Evolutionary conservation across 2,329 filamentous ascomycete species (phyloP).

Genomic region (Hypoxylon sp.): DNA sequence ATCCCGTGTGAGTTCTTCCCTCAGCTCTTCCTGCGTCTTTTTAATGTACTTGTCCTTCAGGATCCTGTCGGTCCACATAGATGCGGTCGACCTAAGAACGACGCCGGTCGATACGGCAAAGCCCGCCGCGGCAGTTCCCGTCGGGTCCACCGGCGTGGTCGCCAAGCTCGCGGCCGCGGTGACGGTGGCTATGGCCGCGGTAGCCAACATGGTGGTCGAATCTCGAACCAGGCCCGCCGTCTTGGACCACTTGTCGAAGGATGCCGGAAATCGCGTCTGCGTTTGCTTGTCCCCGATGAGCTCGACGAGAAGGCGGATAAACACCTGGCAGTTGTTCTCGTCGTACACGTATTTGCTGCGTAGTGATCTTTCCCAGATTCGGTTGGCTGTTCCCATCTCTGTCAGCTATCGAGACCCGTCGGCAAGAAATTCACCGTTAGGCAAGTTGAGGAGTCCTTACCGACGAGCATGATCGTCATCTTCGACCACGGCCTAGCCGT

Average conservation of each 20-base stretch:
- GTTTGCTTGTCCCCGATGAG: not conserved
- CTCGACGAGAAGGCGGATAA: not conserved
- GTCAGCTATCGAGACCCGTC: not conserved
- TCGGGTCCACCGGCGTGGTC: not conserved
- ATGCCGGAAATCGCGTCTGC: not conserved
- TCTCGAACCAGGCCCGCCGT: not conserved
- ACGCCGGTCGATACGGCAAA: not conserved
- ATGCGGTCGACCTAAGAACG: not conserved
- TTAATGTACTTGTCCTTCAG: not conserved
- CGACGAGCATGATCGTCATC: not conserved
- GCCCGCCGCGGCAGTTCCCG: not conserved
- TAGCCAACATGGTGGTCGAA: not conserved
- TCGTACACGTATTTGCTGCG: not conserved
- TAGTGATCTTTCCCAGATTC: not conserved
- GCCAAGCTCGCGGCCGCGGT: not conserved
- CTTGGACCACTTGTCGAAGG: not conserved
- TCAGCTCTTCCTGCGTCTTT: not conserved
- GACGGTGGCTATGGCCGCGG: not conserved
- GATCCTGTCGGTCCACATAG: not conserved
- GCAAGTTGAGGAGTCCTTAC: not conserved
- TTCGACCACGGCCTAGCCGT: not conserved
- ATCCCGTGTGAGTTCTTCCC: not conserved
- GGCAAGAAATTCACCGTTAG: too few species aligned
- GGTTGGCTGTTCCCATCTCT: not conserved
- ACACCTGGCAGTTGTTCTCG: slow-evolving; percentile 3